Evolutionary conservation across 495 filamentous ascomycete species (phyloP), one percentile per base, ranked within the genome.

Genomic region (Daldinia grandis): DNA sequence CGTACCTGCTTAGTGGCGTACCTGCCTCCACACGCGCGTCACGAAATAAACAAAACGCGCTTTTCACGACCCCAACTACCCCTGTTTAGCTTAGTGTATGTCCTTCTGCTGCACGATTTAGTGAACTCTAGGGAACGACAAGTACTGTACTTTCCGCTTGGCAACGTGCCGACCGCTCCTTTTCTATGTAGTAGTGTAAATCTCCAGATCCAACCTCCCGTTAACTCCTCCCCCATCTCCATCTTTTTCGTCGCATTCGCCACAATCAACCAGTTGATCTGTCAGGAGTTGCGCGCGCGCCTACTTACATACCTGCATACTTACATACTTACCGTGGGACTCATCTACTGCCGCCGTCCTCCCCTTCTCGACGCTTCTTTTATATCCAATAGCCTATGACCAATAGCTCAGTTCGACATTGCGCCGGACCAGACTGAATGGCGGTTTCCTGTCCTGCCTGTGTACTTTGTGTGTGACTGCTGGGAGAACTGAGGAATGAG

Each of bases 31-130:
- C 60, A 65, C 50, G 53, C 70, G 70, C 66, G 65, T 73, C 70
- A 64, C 47, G 64, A 69, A 73, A 69, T 73, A 73, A 73, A 73
- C 70, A 73, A 73, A 47, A 73, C 70, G 70, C 70, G 70, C 60
- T 68, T 33, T 33, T 24, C 31, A 42, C n/a, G 15, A 64, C 49
- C 57, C 65, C 60, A 51, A 50, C 4, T 14, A 27, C 31, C 50
- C 42, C 10, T 38, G 30, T 21, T 38, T 28, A 31, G 30, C 15
- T 37, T 19, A 24, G 30, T 17, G 28, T 30, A 27, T 37, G 30
- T 27, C 37, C 19, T 57, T 56, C 51, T 66, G 35, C 61, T 58
- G 67, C 67, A 71, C 62, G 50, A 62, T 66, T 62, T 66, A 66
- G 37, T 37, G 47, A 56, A 64, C 33, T 21, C n/a, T n/a, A 50